A percentile compares a stretch with the other conserved stretches of the same genome.
phyloP scores from a whole-genome alignment of 768 basidiomycete genomes.

The Chalciporus chontae region DNA sequence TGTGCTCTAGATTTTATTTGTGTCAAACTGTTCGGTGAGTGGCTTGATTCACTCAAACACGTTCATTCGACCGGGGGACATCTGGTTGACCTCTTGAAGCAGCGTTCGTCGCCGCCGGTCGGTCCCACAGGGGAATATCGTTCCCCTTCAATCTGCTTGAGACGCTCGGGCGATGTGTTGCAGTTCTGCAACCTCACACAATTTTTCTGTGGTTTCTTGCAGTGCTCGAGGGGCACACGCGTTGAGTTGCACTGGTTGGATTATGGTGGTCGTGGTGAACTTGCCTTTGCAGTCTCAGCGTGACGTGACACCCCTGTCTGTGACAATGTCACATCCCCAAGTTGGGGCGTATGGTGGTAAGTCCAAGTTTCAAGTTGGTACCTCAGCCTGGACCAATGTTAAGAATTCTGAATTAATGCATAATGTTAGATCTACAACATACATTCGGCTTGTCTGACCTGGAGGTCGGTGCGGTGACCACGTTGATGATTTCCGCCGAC shows the following conservation, averaged over 20 bases:
- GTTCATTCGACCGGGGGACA: conserved; percentile 25
- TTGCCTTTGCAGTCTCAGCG: conserved; percentile 26
- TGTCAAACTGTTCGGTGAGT: conserved; percentile 25
- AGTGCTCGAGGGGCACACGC: conserved; percentile 26
- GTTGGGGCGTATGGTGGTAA: conserved; percentile 10
- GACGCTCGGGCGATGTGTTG: conserved; percentile 1
- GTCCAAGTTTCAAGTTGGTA: too few relatives aligned
- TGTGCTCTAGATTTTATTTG: background rate
- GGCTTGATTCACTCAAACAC: conserved; percentile 30
- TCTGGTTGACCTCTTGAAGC: conserved; percentile 4
- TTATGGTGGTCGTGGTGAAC: conserved; percentile 28
- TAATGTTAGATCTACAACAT: conserved; percentile 3
- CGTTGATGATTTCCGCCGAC: too few relatives aligned
- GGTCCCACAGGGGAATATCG: conserved; percentile 1
- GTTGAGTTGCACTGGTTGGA: conserved; percentile 24
- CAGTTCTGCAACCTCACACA: conserved; percentile 27
- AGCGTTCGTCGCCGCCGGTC: background rate
- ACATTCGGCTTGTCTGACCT: too few relatives aligned
- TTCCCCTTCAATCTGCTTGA: conserved; percentile 7
- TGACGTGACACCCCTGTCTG: conserved; percentile 32
- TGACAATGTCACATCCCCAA: conserved; percentile 22
- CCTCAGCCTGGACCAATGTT: background rate
- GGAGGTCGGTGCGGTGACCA: too few relatives aligned
- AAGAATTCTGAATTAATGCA: conserved; percentile 2
- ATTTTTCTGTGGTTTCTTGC: conserved; percentile 19